phyloP scores from a whole-genome alignment of 2,329 filamentous ascomycete genomes.

The Chrysoporthe austroafricana region DNA sequence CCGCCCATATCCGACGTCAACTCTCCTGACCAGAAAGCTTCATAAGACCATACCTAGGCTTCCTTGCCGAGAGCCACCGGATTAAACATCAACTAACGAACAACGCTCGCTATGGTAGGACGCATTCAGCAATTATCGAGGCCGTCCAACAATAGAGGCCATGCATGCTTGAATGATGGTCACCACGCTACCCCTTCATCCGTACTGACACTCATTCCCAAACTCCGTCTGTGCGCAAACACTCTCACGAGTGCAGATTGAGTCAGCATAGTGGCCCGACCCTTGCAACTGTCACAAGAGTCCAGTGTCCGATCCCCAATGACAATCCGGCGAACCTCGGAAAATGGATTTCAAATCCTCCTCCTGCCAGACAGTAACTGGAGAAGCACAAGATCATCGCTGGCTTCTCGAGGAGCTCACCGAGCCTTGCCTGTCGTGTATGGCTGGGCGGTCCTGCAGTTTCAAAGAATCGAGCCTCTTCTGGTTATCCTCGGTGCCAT shows the following conservation, averaged over 20 bases:
- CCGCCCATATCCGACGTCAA: neutral
- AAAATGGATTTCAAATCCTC: neutral
- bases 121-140: constrained; percentile 14
- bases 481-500: constrained; percentile 81
- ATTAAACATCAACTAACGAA: neutral
- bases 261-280: neutral
- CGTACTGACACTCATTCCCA: neutral
- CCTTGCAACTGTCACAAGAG: neutral
- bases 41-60: constrained; percentile 5
- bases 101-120: constrained; percentile 11
- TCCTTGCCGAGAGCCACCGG: neutral
- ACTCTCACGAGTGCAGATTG: neutral
- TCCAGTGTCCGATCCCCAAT: neutral
- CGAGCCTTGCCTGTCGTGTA: constrained; percentile 65
- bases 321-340: neutral
- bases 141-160: constrained; percentile 16
- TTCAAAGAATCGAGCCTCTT: constrained; percentile 88
- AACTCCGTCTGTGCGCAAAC: constrained; percentile 14
- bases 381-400: constrained; percentile 43
- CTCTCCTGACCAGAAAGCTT: constrained; percentile 1
- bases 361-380: constrained; percentile 11
- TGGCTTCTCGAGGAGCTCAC: constrained; percentile 57
- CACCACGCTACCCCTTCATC: neutral
- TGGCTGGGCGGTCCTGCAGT: constrained; percentile 71
- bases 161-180: constrained; percentile 14